Evolutionary conservation across 2,329 filamentous ascomycete species (phyloP), one percentile per base, ranked within the genome.

Genomic region (Penicillium expansum): DNA sequence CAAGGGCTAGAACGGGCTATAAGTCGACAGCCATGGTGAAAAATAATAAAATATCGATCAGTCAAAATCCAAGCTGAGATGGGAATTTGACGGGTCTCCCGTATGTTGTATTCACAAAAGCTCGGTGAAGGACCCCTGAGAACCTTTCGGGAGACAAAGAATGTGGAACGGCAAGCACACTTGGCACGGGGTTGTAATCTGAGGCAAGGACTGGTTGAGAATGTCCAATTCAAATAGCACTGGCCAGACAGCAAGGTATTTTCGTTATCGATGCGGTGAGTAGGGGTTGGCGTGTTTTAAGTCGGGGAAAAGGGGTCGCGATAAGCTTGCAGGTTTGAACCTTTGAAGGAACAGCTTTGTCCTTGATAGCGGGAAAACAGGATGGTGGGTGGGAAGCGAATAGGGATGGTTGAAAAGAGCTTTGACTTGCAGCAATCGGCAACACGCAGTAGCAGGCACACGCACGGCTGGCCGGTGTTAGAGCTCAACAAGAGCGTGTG

Each of bases 21-120:
- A 71, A 64, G 57, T 68, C 55, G 67, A 71, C 62, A 62, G 68
- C 64, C 71, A 73, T 73, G 24, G 59, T 67, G 65, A 64, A 48
- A 55, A 61, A 56, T 51, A 53, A 48, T 43, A 57, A 55, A 56
- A 66, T 53, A 52, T 65, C 54, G 65, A 61, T 54, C 20, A 38
- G 48, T 55, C 51, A 52, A 64, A 58, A 62, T 60, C 56, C 57
- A 63, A 48, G 43, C 57, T 24, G 42, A 53, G 43, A 58, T 56
- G 32, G 54, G 55, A 52, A 55, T 58, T 56, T 37, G 44, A 47
- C 48, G 56, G 53, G 51, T 45, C 53, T 58, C 59, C 55, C 18
- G 57, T 49, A n/a, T n/a, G n/a, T n/a, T n/a, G n/a, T n/a, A 56
- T 58, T 44, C 35, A 59, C 35, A 49, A 48, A 57, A 62, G 55